These are phyloP conservation scores for Zygnema cylindricum DNA, from an alignment of 139 green algal species.

Conservation along the genomic window DNA sequence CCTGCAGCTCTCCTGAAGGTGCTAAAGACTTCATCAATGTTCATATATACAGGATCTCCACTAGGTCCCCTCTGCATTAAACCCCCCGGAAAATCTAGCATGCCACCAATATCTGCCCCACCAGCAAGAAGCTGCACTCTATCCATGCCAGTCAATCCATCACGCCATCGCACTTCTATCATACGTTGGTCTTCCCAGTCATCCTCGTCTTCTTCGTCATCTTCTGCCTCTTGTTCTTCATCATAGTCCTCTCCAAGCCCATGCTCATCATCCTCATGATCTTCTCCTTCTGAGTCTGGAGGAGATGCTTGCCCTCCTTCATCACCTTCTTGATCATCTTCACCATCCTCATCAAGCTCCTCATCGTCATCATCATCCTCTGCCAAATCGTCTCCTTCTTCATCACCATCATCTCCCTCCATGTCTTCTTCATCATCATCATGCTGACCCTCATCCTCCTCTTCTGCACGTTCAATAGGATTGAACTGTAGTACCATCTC, in stretches of 20 bases:
- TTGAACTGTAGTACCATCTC: slow-evolving; percentile 15
- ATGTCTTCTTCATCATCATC: slow-evolving; percentile 62
- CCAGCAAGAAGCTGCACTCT: slow-evolving; percentile 45
- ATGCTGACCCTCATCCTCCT: slow-evolving; percentile 45
- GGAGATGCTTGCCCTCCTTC: slow-evolving; percentile 40
- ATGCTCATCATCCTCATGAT: slow-evolving; percentile 51
- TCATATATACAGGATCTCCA: slow-evolving; percentile 20
- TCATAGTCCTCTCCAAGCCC: slow-evolving; percentile 37
- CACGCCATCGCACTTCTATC: slow-evolving; percentile 61
- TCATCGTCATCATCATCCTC: slow-evolving; percentile 63
- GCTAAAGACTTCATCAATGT: background rate
- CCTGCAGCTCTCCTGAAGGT: background rate
- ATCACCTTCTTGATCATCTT: slow-evolving; percentile 57
- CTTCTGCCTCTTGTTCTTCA: slow-evolving; percentile 15
- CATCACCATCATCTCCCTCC: slow-evolving; percentile 47
- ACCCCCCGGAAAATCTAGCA: slow-evolving; percentile 35
- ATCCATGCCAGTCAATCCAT: slow-evolving; percentile 43
- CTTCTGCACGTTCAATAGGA: slow-evolving; percentile 23
- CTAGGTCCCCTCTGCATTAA: slow-evolving; percentile 26
- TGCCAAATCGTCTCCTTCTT: slow-evolving; percentile 61
- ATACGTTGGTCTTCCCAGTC: slow-evolving; percentile 57
- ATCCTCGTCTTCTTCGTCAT: slow-evolving; percentile 63
- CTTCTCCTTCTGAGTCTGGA: background rate
- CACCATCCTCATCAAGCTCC: slow-evolving; percentile 43
- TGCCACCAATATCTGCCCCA: slow-evolving; percentile 4